phyloP scores from a whole-genome alignment of 2,329 filamentous ascomycete species.

The Exophiala viscosa region DNA sequence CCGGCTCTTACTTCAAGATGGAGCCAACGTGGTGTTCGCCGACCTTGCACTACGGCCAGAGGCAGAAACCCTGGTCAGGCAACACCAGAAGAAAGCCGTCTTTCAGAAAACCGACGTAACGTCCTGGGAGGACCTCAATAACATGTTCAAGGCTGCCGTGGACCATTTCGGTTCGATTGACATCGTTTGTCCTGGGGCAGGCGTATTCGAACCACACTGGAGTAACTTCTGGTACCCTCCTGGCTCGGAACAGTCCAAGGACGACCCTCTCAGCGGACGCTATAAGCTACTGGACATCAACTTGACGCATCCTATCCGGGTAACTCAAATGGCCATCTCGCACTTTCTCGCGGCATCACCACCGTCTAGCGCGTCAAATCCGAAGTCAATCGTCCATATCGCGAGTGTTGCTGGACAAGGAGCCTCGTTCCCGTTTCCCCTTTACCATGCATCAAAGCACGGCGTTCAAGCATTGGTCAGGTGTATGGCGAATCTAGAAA shows the following conservation, averaged over 20 bases:
- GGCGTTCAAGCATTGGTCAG: constrained; percentile 50
- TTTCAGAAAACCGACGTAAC: constrained; percentile 49
- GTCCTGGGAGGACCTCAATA: constrained; percentile 48
- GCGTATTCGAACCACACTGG: constrained; percentile 41
- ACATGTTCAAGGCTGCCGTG: constrained; percentile 49
- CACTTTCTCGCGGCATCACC: constrained; percentile 42
- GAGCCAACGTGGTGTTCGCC: constrained; percentile 46
- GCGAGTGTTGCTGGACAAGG: constrained; percentile 47
- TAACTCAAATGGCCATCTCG: constrained; percentile 49
- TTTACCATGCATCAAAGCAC: constrained; percentile 50
- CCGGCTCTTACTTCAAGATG: constrained; percentile 41
- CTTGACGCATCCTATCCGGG: constrained; percentile 50
- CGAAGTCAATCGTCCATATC: constrained; percentile 47
- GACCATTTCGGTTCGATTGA: constrained; percentile 47
- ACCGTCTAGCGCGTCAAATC: constrained; percentile 20
- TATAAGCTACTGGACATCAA: constrained; percentile 51
- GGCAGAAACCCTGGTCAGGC: constrained; percentile 39
- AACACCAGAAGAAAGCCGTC: constrained; percentile 39
- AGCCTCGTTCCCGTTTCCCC: constrained; percentile 38
- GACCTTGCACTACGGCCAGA: constrained; percentile 45
- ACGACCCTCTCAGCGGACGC: constrained; percentile 38
- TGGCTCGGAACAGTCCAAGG: constrained; percentile 40
- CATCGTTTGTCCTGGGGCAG: constrained; percentile 47
- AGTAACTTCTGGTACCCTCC: constrained; percentile 52
- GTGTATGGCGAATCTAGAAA: constrained; percentile 48